A percentile compares a stretch with the other conserved stretches of the same genome.
These are phyloP conservation scores for Kurtzmaniella natalensis DNA, from an alignment of 1,139 yeast genomes.

Conservation along the genomic window DNA sequence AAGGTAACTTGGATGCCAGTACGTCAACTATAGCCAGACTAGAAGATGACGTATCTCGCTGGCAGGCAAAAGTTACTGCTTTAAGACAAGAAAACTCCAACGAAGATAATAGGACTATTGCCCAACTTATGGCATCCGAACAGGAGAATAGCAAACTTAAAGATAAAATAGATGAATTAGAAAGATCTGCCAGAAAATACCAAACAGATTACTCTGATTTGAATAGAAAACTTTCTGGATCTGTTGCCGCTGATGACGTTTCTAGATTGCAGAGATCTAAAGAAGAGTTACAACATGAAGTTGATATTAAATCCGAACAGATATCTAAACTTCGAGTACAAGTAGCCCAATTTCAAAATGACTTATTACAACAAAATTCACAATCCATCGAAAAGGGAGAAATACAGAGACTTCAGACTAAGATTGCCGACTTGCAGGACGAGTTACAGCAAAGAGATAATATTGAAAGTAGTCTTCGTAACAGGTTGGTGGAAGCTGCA, in stretches of 20 bases:
- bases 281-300: neutral
- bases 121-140: constrained; percentile 1
- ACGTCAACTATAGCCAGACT: neutral
- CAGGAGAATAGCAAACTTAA: neutral
- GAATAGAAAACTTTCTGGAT: neutral
- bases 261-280: neutral
- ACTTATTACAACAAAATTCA: constrained; percentile 7
- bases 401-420: constrained; percentile 8
- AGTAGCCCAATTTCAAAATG: constrained; percentile 2
- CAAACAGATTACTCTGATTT: neutral
- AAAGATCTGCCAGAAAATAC: neutral
- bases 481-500: constrained; percentile 21
- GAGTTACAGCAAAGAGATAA: constrained; percentile 21
- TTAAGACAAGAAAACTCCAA: constrained; percentile 8
- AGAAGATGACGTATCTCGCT: constrained; percentile 1
- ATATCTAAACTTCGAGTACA: constrained; percentile 1
- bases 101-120: constrained; percentile 5
- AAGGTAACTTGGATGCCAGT: neutral
- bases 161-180: neutral
- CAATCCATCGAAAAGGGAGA: constrained; percentile 9
- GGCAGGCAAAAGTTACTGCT: constrained; percentile 1
- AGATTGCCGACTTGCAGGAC: constrained; percentile 11
- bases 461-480: constrained; percentile 18
- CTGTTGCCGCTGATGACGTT: neutral
- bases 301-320: neutral